A percentile compares a stretch with the other conserved stretches of the same genome.
phyloP scores from a whole-genome alignment of 805 yeast species.

The baker's yeast (Saccharomyces cerevisiae) region DNA sequence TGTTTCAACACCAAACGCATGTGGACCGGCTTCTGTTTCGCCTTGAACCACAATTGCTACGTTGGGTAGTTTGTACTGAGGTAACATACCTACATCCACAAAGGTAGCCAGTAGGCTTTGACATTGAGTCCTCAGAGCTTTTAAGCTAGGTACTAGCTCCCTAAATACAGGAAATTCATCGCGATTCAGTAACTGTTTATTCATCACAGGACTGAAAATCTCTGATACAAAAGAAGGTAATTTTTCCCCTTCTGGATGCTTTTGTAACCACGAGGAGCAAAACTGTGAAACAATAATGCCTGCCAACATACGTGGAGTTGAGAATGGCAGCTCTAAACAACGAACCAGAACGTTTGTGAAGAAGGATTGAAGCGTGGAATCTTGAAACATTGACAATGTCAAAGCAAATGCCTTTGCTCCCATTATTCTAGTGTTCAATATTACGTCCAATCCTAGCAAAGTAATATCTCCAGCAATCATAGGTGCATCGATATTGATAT shows the following conservation, averaged over 20 bases:
- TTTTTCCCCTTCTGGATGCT: conserved; percentile 9
- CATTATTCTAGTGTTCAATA: conserved; percentile 65
- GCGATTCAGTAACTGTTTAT: conserved; percentile 24
- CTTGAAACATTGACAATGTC: conserved; percentile 44
- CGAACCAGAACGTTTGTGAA: conserved; percentile 31
- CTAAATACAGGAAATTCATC: conserved; percentile 45
- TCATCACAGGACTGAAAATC: conserved; percentile 31
- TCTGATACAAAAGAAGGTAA: conserved; percentile 27
- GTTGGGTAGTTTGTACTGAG: conserved; percentile 65
- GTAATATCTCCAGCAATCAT: conserved; percentile 86
- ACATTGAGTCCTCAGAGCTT: conserved; percentile 81
- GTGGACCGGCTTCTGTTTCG: conserved; percentile 87
- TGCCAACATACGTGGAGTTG: conserved; percentile 71
- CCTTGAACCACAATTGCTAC: conserved; percentile 89
- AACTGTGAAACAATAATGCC: conserved; percentile 68
- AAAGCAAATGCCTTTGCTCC: conserved; percentile 73
- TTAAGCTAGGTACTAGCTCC: conserved; percentile 79
- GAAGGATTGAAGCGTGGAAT: conserved; percentile 33
- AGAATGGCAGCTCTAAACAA: conserved; percentile 52
- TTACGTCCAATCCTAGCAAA: conserved; percentile 65
- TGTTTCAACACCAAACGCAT: conserved; percentile 72
- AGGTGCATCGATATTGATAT: conserved; percentile 87
- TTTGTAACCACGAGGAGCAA: conserved; percentile 29
- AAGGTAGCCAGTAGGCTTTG: conserved; percentile 73
- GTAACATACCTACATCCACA: conserved; percentile 64